phyloP scores from a whole-genome alignment of 1,139 yeast genomes.

The Lodderomyces beijingensis region DNA sequence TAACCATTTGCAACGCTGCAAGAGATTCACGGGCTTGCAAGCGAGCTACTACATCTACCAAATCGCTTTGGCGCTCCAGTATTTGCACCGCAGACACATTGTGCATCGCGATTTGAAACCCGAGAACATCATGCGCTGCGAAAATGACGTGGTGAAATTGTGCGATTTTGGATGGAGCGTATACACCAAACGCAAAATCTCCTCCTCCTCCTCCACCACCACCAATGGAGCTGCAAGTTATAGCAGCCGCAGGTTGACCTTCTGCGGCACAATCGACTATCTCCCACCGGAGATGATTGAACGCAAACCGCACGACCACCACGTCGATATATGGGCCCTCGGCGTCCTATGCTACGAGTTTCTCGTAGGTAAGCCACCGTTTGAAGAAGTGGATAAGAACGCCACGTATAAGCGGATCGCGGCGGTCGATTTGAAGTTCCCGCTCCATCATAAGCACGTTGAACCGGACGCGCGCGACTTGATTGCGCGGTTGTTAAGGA shows the following conservation, averaged over 20 bases:
- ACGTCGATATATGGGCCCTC: conserved; percentile 89
- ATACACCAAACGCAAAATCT: conserved; percentile 3
- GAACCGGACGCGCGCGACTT: conserved; percentile 75
- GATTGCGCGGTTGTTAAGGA: conserved; percentile 54
- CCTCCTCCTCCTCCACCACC: background rate
- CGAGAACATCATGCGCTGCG: conserved; percentile 76
- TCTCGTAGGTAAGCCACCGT: conserved; percentile 86
- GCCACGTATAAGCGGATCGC: conserved; percentile 79
- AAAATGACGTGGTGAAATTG: conserved; percentile 68
- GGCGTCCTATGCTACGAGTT: conserved; percentile 87
- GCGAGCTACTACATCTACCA: conserved; percentile 82
- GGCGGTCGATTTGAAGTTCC: conserved; percentile 70
- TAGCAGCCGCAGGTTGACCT: conserved; percentile 54
- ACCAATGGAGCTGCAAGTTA: background rate
- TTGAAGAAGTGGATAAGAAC: conserved; percentile 72
- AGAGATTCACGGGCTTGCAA: conserved; percentile 61
- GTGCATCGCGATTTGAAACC: conserved; percentile 94
- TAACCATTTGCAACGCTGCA: conserved; percentile 50
- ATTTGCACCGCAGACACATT: conserved; percentile 72
- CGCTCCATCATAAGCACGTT: conserved; percentile 61
- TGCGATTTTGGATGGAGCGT: conserved; percentile 99
- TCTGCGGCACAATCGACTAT: conserved; percentile 94
- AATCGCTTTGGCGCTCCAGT: conserved; percentile 72
- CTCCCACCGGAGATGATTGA: conserved; percentile 95
- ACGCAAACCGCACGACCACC: conserved; percentile 69